These are phyloP conservation scores for Mucor velutinosus DNA, from an alignment of 371 early-diverging fungal genomes.

Conservation along the genomic window DNA sequence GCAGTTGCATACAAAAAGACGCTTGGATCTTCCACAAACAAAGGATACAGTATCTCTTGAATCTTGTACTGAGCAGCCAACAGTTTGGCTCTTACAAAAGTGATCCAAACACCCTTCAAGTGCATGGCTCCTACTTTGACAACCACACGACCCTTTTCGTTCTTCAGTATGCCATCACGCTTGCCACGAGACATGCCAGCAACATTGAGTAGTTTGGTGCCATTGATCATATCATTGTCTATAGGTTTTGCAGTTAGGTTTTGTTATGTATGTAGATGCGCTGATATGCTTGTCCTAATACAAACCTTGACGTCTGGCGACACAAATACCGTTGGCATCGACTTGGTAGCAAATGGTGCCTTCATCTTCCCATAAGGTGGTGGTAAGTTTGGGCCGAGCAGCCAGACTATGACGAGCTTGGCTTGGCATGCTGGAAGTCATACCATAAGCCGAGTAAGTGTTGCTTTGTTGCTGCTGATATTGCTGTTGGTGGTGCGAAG, in stretches of 20 bases:
- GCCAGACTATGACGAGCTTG: slow-evolving; percentile 19
- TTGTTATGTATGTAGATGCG: slow-evolving; percentile 7
- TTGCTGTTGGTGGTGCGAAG: neutral
- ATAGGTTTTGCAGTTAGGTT: neutral
- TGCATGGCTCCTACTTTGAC: slow-evolving; percentile 89
- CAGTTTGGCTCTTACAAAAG: slow-evolving; percentile 69
- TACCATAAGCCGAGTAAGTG: slow-evolving; percentile 5
- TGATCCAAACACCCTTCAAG: slow-evolving; percentile 88
- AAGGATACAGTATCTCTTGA: slow-evolving; percentile 69
- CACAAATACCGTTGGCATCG: slow-evolving; percentile 80
- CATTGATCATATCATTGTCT: slow-evolving; percentile 86
- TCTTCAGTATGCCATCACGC: slow-evolving; percentile 85
- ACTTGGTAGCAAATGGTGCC: slow-evolving; percentile 81
- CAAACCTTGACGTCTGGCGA: slow-evolving; percentile 74
- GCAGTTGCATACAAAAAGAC: slow-evolving; percentile 35
- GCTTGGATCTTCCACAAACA: slow-evolving; percentile 74
- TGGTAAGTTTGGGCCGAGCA: slow-evolving; percentile 67
- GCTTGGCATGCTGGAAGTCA: neutral
- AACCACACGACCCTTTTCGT: slow-evolving; percentile 82
- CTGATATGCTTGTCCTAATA: slow-evolving; percentile 4
- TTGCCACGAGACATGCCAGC: slow-evolving; percentile 88
- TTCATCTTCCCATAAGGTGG: slow-evolving; percentile 87
- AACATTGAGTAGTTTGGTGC: slow-evolving; percentile 85
- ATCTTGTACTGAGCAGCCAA: slow-evolving; percentile 74
- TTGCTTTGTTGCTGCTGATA: neutral